Conservation (phyloP, 148 eudicot genomes). For the Cornus suecica region DNA sequence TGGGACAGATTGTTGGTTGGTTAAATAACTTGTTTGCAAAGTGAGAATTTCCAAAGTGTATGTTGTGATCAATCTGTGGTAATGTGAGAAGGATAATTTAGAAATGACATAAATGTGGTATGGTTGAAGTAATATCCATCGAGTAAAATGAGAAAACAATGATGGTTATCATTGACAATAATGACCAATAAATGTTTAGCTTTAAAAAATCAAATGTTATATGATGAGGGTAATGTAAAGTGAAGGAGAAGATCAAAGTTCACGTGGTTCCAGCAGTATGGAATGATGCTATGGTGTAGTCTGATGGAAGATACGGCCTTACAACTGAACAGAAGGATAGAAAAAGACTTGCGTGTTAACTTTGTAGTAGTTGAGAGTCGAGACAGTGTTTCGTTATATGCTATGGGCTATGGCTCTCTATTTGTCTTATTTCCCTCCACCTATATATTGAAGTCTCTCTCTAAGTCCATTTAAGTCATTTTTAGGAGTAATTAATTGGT, state of each 20-base stretch:
- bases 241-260: neutral
- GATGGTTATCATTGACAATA: no score
- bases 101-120: no score
- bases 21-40: no score
- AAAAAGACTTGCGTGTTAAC: neutral
- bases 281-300: no score
- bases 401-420: neutral
- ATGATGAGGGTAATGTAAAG: neutral
- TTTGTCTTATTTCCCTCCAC: neutral
- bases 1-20: neutral
- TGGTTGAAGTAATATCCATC: no score
- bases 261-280: neutral
- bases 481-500: constrained; percentile 4
- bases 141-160: no score
- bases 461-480: constrained; percentile 9
- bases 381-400: neutral
- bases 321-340: neutral
- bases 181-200: no score
- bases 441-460: constrained; percentile 1
- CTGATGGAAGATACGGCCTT: neutral
- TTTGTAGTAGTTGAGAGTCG: neutral
- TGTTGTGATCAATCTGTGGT: neutral
- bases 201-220: no score
- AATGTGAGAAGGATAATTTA: no score
- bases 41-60: neutral